Evolutionary conservation across 1,284 basidiomycete genomes (phyloP), one percentile per base, ranked within the genome.

Genomic region (Cutaneotrichosporon sp.): DNA sequence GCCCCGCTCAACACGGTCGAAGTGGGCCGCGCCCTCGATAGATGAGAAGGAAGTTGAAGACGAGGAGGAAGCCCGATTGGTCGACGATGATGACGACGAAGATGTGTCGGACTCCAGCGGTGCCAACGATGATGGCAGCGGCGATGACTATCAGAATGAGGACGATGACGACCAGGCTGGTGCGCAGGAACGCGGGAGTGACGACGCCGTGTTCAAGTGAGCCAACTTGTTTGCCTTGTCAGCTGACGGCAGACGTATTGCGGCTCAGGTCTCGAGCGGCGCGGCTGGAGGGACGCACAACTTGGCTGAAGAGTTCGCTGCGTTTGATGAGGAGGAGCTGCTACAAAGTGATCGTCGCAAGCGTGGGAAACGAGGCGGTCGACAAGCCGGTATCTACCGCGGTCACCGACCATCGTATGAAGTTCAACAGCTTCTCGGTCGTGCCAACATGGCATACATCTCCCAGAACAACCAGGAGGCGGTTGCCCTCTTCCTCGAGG

Each of bases 391-490:
- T 5, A 29, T 44, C 12, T 44, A 44, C 27, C 20, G 16, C 39
- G 66, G 64, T 67, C 84, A 86, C 17, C 76, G 79, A 1, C 79
- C 93, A 16, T 90, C 89, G 0, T 84, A 85, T 46, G 87, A 97
- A 74, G 90, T 94, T 16, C 81, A 84, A 52, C 79, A 81, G 1
- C 76, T 93, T 5, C 81, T 97, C 38, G 88, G 90, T 16, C 83
- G 88, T 54, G 94, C 89, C 24, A 96, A 94, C 69, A 82, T 88
- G 63, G 86, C 86, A 2, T 97, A 89, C 70, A 83, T 92, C 46
- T 60, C 62, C 20, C 83, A 87, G 62, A 76, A 89, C 55, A 77
- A 85, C 17, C 75, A 79, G 2, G 81, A 85, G 60, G 86, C 90
- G 1, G 85, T 90, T 31, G 80, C 82, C 20, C 81, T 86, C 39